phyloP scores from a whole-genome alignment of 352 stramenopile genomes.

The Phytophthora brassicae region DNA sequence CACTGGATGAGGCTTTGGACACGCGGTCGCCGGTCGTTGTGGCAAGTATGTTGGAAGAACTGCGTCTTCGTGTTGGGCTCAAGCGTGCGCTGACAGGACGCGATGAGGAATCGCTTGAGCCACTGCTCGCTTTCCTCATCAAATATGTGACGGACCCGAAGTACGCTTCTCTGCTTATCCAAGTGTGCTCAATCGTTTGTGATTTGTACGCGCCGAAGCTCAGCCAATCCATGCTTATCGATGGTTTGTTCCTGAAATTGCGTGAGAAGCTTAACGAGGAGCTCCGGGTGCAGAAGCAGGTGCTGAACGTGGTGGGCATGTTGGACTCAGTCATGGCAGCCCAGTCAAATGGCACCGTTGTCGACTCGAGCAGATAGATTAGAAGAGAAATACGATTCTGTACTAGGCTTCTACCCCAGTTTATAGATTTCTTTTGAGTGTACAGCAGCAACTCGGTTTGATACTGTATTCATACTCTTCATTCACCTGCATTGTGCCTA shows the following conservation, averaged over 20 bases:
- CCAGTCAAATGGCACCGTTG: slow-evolving; percentile 67
- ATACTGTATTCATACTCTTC: neutral
- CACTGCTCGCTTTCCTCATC: slow-evolving; percentile 94
- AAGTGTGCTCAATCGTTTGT: slow-evolving; percentile 92
- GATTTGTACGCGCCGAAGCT: slow-evolving; percentile 94
- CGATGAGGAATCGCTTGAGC: slow-evolving; percentile 94
- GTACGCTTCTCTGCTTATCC: slow-evolving; percentile 91
- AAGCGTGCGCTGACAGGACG: slow-evolving; percentile 88
- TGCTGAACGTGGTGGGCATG: slow-evolving; percentile 85
- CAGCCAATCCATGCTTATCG: slow-evolving; percentile 89
- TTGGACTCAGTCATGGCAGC: slow-evolving; percentile 89
- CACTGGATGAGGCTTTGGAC: slow-evolving; percentile 93
- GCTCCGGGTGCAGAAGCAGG: slow-evolving; percentile 83
- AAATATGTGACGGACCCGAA: slow-evolving; percentile 95
- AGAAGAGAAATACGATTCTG: slow-evolving; percentile 34
- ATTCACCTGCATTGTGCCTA: neutral
- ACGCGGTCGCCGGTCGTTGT: slow-evolving; percentile 91
- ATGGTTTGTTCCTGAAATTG: slow-evolving; percentile 95
- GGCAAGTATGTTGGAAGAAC: slow-evolving; percentile 94
- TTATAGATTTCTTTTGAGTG: slow-evolving; percentile 32
- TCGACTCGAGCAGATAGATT: slow-evolving; percentile 37
- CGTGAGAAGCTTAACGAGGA: slow-evolving; percentile 86
- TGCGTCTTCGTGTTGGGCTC: slow-evolving; percentile 91
- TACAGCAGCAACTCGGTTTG: slow-evolving; percentile 3
- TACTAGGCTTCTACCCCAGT: slow-evolving; percentile 17